Base-by-base conservation (phyloP, 1,284 basidiomycete genomes). In the Mycosarcoma maydis region DNA sequence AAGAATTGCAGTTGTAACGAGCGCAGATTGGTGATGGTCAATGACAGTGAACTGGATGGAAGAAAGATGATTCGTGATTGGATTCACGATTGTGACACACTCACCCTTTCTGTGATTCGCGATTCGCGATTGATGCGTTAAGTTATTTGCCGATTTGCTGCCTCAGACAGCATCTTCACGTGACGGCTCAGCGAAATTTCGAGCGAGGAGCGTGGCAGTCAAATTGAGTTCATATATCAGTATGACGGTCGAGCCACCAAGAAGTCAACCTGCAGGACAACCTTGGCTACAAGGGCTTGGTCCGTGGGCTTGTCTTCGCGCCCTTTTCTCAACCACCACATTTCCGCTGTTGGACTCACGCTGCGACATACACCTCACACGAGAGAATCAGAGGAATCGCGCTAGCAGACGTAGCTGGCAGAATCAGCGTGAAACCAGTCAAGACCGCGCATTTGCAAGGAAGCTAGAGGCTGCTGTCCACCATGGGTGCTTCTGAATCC, bases 401-500 rank as follows among this genome's bases (percentile, higher is more conserved):
- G 7, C 17, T 19, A 4, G 8, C 27, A 19, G 6, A 5, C 6
- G n/a, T 14, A 29, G 40, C 40, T 17, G 20, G n/a, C 6, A 23
- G 9, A 30, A 8, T 4, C 14, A 2, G 29, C 14, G 29, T 14
- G 14, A 29, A 30, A 30, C 29, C 9, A 10, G 9, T 30, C 14
- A 14, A 30, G 29, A 8, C 9, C 29, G 14, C 29, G 9, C 29
- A 14, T 1, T 30, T 4, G 29, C 9, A 30, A 8, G 14, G 29
- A 30, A 14, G 29, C 14, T 14, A 30, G n/a, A n/a, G n/a, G n/a
- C n/a, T n/a, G n/a, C n/a, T n/a, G 24, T 14, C 23, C 27, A 53
- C 4, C 14, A 70, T 70, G 67, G 67, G 67, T 24, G 67, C 67
- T 34, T 60, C 61, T 6, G 67, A 70, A 45, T 70, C 67, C 19